These are phyloP conservation scores for Lumnitzera racemosa DNA, from an alignment of 345 rosid species.

Conservation along the genomic window DNA sequence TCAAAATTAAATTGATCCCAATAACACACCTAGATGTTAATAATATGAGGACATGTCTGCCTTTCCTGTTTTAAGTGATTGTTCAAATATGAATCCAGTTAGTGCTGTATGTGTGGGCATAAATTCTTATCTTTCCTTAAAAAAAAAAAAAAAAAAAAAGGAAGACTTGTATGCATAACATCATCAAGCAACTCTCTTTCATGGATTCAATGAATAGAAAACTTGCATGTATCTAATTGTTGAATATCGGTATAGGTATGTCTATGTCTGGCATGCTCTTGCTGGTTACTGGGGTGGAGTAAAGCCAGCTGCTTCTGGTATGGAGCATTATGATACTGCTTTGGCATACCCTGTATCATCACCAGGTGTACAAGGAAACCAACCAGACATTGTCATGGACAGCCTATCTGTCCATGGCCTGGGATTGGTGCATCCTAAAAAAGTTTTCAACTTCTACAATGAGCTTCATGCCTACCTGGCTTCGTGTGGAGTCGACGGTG, in stretches of 20 bases:
- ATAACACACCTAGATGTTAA: background rate
- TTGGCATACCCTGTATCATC: conserved; percentile 86
- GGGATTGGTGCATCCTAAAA: conserved; percentile 89
- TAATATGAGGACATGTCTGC: no score
- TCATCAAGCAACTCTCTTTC: background rate
- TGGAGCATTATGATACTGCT: conserved; percentile 91
- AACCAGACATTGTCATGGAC: conserved; percentile 92
- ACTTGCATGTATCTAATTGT: background rate
- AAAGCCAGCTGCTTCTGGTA: conserved; percentile 83
- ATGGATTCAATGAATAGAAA: background rate
- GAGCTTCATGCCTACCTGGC: conserved; percentile 94
- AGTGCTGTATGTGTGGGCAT: no score
- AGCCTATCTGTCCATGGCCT: conserved; percentile 82
- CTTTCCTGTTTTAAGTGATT: no score
- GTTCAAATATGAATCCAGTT: no score
- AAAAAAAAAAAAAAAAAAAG: background rate
- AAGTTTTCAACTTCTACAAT: conserved; percentile 90
- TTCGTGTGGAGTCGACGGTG: conserved; percentile 93
- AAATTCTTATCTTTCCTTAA: no score
- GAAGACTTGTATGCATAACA: background rate
- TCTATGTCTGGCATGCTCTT: conserved; percentile 96
- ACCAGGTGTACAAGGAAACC: conserved; percentile 84
- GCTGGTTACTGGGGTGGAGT: conserved; percentile 99
- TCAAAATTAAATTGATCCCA: background rate
- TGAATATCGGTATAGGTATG: conserved; percentile 34